Evolutionary conservation across 495 filamentous ascomycete species (phyloP).

Genomic region (Jackrogersella multiformis): DNA sequence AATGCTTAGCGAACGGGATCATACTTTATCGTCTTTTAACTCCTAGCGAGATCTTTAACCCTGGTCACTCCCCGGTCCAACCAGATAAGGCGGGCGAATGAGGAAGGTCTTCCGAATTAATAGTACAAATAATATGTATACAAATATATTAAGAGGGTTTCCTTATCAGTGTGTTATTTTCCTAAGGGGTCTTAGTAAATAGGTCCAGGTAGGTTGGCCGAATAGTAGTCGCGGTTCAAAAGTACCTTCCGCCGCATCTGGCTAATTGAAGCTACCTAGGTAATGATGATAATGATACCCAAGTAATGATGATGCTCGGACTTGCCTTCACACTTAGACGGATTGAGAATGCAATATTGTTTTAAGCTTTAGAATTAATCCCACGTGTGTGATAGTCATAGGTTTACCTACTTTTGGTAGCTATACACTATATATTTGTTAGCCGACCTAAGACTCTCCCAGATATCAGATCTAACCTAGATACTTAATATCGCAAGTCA

Average conservation of each 20-base stretch:
- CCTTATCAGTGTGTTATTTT: slow-evolving; percentile 4
- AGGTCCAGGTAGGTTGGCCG: too few relatives aligned
- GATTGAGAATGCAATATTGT: not conserved
- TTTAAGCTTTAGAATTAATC: not conserved
- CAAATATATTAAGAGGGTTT: not conserved
- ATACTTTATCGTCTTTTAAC: slow-evolving; percentile 1
- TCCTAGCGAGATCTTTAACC: slow-evolving; percentile 13
- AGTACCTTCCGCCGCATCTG: not conserved
- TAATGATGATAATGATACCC: not conserved
- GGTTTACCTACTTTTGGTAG: not conserved
- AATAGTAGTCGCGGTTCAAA: not conserved
- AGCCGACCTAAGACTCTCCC: not conserved
- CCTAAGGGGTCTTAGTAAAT: not conserved
- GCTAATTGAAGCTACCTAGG: not conserved
- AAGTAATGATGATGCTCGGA: not conserved
- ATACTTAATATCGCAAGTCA: too few relatives aligned
- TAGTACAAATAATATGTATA: not conserved
- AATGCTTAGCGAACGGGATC: not conserved
- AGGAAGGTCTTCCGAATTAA: slow-evolving; percentile 17
- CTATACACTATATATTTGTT: too few relatives aligned
- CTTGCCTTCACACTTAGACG: slow-evolving; percentile 6
- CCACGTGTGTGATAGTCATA: not conserved
- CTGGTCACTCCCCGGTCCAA: not conserved
- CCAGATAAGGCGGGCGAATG: slow-evolving; percentile 26
- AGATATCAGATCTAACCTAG: not conserved